Percentiles rank a stretch among this genome's conserved stretches.
Evolutionary conservation across 2,329 filamentous ascomycete species (phyloP).

Genomic region (Sodiomyces alkalinus): DNA sequence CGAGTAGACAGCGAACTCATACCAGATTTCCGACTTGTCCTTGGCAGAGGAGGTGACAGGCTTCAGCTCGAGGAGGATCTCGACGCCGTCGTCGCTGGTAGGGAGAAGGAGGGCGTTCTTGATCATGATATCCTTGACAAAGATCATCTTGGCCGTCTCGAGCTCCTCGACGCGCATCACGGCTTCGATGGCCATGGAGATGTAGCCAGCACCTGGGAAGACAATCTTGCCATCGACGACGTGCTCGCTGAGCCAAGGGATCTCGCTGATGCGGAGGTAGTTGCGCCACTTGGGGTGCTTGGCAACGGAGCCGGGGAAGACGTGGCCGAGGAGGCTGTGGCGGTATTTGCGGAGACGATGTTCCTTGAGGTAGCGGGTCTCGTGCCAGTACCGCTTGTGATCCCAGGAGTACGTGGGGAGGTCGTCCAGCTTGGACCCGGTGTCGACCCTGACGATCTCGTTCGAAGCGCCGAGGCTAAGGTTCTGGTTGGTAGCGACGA

Average conservation of each 20-base stretch:
- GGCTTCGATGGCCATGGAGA: slow-evolving; percentile 17
- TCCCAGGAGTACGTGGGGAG: slow-evolving; percentile 17
- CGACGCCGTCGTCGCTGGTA: slow-evolving; percentile 10
- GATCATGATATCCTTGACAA: slow-evolving; percentile 9
- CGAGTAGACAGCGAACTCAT: slow-evolving; percentile 12
- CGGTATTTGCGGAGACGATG: slow-evolving; percentile 10
- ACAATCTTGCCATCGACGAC: slow-evolving; percentile 12
- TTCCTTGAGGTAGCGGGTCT: slow-evolving; percentile 11
- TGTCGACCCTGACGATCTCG: slow-evolving; percentile 6
- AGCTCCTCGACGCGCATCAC: slow-evolving; percentile 6
- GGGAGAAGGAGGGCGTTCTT: slow-evolving; percentile 12
- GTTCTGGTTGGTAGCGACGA: slow-evolving; percentile 13
- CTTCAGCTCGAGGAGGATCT: slow-evolving; percentile 11
- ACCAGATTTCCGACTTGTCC: slow-evolving; percentile 11
- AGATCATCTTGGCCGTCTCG: slow-evolving; percentile 8
- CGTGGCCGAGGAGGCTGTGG: slow-evolving; percentile 13
- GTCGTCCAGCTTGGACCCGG: slow-evolving; percentile 7
- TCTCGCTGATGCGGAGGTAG: slow-evolving; percentile 13
- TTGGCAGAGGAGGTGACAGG: slow-evolving; percentile 9
- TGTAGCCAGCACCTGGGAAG: slow-evolving; percentile 18
- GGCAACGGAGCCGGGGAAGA: slow-evolving; percentile 7
- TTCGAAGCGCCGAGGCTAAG: slow-evolving; percentile 6
- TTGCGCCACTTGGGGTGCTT: slow-evolving; percentile 17
- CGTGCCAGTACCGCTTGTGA: slow-evolving; percentile 14
- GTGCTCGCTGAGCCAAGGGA: slow-evolving; percentile 20